Evolutionary conservation across 2,329 filamentous ascomycete genomes (phyloP).

Genomic region (Trematosphaeria pertusa): DNA sequence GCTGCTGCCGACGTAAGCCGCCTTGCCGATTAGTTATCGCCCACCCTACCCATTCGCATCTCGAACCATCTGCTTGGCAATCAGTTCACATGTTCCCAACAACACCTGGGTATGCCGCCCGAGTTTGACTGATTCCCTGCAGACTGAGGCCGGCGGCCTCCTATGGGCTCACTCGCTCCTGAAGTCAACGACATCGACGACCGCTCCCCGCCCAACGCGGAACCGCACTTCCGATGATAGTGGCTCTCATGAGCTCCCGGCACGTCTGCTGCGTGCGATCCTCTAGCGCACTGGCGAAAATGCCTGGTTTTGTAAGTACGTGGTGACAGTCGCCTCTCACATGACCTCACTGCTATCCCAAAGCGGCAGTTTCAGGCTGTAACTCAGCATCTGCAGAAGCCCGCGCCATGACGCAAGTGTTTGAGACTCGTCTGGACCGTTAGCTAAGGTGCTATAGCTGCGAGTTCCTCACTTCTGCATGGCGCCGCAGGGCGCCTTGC

Average conservation of each 20-base stretch:
- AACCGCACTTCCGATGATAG: background rate
- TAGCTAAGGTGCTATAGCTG: background rate
- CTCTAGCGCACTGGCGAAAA: background rate
- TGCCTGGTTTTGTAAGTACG: background rate
- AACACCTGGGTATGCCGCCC: background rate
- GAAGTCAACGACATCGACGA: no score
- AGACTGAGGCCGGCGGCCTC: background rate
- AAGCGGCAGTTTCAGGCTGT: slow-evolving; percentile 11
- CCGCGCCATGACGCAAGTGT: background rate
- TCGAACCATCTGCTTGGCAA: background rate
- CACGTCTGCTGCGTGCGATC: background rate
- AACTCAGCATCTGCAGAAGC: slow-evolving; percentile 7
- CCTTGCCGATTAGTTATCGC: background rate
- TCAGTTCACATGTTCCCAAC: background rate
- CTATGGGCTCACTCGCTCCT: background rate
- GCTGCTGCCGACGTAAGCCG: slow-evolving; percentile 5
- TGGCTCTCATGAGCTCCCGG: background rate
- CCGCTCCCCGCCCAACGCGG: no score
- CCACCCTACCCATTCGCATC: background rate
- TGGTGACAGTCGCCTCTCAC: background rate
- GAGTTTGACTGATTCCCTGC: background rate
- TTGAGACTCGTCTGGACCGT: background rate
- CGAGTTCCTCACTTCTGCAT: background rate
- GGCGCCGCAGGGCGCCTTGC: background rate
- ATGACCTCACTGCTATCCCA: slow-evolving; percentile 5